These are phyloP conservation scores for Mimosa bimucronata DNA, from an alignment of 306 rosid genomes.

Conservation along the genomic window DNA sequence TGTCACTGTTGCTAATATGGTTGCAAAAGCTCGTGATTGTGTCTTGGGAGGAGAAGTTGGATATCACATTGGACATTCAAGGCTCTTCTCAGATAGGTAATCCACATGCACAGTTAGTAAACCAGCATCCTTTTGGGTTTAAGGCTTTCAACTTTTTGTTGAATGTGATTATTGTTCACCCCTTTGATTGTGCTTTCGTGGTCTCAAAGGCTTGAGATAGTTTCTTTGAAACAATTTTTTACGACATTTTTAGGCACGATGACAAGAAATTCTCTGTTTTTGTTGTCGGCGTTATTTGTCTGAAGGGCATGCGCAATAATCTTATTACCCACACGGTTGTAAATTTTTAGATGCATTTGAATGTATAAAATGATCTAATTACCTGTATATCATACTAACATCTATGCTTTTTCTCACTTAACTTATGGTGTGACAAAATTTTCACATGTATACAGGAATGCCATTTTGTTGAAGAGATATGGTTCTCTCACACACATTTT, in stretches of 20 bases:
- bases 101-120: background rate
- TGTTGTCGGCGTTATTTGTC: background rate
- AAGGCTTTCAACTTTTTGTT: background rate
- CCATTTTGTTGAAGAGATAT: constrained; percentile 6
- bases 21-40: constrained; percentile 77
- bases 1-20: constrained; percentile 85
- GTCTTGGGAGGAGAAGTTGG: constrained; percentile 86
- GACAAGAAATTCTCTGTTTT: background rate
- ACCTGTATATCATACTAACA: constrained; percentile 4
- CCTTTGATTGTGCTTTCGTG: constrained; percentile 22
- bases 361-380: background rate
- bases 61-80: constrained; percentile 87
- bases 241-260: background rate
- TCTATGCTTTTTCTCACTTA: constrained; percentile 1
- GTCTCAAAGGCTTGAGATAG: constrained; percentile 12
- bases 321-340: background rate
- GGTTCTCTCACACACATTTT: background rate
- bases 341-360: background rate
- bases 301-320: background rate
- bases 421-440: constrained; percentile 13
- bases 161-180: background rate
- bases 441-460: constrained; percentile 6
- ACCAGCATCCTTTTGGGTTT: background rate
- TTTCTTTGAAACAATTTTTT: too few relatives aligned
- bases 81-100: constrained; percentile 64